phyloP scores from a whole-genome alignment of 169 alveolate genomes.

The Plasmodium gaboni region DNA sequence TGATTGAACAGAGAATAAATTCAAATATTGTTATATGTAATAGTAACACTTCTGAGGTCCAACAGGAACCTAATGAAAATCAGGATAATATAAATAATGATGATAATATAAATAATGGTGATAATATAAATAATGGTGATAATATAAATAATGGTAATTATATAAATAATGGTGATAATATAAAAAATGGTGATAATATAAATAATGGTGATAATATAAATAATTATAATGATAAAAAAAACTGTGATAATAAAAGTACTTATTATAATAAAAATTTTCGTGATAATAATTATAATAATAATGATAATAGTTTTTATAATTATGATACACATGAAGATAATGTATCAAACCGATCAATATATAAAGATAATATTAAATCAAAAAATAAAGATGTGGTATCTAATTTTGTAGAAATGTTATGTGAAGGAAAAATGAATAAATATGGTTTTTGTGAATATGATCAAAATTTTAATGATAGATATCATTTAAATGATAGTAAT shows the following conservation, averaged over 20 bases:
- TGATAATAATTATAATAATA: constrained; percentile 9
- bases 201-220: constrained; percentile 4
- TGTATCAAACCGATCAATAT: neutral
- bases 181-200: neutral
- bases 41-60: constrained; percentile 10
- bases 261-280: constrained; percentile 1
- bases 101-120: constrained; percentile 11
- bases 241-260: constrained; percentile 7
- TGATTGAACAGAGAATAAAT: constrained; percentile 35
- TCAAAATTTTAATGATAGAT: constrained; percentile 67
- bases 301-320: neutral
- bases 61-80: constrained; percentile 7
- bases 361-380: constrained; percentile 7
- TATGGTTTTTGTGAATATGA: constrained; percentile 72
- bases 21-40: constrained; percentile 55
- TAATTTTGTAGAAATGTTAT: constrained; percentile 71
- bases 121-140: constrained; percentile 5
- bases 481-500: constrained; percentile 40
- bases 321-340: neutral
- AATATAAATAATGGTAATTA: neutral
- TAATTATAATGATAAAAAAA: constrained; percentile 2
- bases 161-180: neutral
- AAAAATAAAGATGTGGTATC: constrained; percentile 52
- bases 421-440: constrained; percentile 72
- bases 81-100: neutral